Conservation (phyloP, 2,329 filamentous ascomycete genomes). For the Beauveria pseudobassiana region DNA sequence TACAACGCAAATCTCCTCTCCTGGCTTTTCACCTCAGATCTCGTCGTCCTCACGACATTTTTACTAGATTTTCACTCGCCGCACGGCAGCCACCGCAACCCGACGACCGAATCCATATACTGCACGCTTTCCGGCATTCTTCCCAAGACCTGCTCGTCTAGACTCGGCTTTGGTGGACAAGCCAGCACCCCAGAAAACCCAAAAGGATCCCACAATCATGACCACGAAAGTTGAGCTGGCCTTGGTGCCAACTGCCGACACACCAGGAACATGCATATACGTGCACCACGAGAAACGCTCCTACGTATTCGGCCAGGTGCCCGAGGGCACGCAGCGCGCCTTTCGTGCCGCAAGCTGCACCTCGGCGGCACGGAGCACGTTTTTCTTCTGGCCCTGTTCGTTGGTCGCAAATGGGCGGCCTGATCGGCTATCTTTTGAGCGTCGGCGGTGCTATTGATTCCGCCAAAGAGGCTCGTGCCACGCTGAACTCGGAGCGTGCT, state of each 20-base stretch:
- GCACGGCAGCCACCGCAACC: neutral
- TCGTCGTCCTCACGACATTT: neutral
- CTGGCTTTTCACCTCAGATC: neutral
- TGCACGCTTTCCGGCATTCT: neutral
- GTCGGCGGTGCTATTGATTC: slow-evolving; percentile 60
- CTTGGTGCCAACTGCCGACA: slow-evolving; percentile 81
- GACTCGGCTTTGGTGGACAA: neutral
- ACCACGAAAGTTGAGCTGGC: slow-evolving; percentile 66
- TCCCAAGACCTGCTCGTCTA: neutral
- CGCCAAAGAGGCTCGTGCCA: slow-evolving; percentile 32
- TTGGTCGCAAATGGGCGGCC: slow-evolving; percentile 72
- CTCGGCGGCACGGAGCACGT: slow-evolving; percentile 64
- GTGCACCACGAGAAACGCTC: slow-evolving; percentile 75
- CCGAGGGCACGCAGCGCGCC: slow-evolving; percentile 79
- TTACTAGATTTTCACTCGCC: neutral
- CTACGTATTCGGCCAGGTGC: slow-evolving; percentile 77
- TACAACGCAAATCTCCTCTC: slow-evolving; percentile 1
- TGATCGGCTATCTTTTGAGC: slow-evolving; percentile 79
- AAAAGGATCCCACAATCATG: slow-evolving; percentile 45
- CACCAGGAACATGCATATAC: slow-evolving; percentile 67
- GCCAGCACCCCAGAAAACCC: neutral
- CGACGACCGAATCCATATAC: neutral
- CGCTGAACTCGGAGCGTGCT: slow-evolving; percentile 33
- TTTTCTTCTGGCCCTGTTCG: slow-evolving; percentile 74
- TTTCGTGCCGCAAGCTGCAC: slow-evolving; percentile 57